phyloP scores from a whole-genome alignment of 2,329 filamentous ascomycete genomes.

The Aspergillus hiratsukae region DNA sequence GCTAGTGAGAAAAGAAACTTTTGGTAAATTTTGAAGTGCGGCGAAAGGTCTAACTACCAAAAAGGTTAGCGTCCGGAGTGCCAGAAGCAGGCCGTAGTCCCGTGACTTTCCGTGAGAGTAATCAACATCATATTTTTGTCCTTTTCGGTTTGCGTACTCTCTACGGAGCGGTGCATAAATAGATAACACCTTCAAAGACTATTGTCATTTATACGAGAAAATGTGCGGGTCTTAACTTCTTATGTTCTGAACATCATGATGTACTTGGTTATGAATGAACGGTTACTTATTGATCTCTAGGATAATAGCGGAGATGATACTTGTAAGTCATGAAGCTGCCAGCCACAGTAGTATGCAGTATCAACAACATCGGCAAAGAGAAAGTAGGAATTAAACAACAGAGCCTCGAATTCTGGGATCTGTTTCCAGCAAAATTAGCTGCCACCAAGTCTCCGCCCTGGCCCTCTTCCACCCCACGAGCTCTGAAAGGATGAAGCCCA shows the following conservation, averaged over 20 bases:
- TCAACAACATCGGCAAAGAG: not conserved
- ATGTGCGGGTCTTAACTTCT: not conserved
- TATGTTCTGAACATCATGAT: not conserved
- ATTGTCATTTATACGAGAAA: not conserved
- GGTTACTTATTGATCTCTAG: not conserved
- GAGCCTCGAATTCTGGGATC: not conserved
- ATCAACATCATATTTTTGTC: slow-evolving; percentile 6
- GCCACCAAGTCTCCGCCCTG: slow-evolving; percentile 39
- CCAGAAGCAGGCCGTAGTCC: slow-evolving; percentile 2
- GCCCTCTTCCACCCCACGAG: slow-evolving; percentile 37
- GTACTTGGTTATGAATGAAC: not conserved
- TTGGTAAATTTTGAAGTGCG: slow-evolving; percentile 28
- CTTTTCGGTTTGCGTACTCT: not conserved
- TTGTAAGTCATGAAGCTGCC: not conserved
- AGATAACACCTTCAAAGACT: not conserved
- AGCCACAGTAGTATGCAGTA: not conserved
- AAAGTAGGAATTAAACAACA: not conserved
- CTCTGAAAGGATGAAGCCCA: slow-evolving; percentile 31
- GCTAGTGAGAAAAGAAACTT: slow-evolving; percentile 20
- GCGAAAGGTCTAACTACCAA: slow-evolving; percentile 16
- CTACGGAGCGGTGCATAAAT: not conserved
- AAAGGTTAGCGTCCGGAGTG: slow-evolving; percentile 21
- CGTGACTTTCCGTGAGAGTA: slow-evolving; percentile 9
- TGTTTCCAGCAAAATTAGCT: slow-evolving; percentile 15
- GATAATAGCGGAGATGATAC: not conserved